A percentile compares a stretch with the other conserved stretches of the same genome.
Conservation (phyloP, 371 early-diverging fungal genomes). For the Mortierella sp. region DNA sequence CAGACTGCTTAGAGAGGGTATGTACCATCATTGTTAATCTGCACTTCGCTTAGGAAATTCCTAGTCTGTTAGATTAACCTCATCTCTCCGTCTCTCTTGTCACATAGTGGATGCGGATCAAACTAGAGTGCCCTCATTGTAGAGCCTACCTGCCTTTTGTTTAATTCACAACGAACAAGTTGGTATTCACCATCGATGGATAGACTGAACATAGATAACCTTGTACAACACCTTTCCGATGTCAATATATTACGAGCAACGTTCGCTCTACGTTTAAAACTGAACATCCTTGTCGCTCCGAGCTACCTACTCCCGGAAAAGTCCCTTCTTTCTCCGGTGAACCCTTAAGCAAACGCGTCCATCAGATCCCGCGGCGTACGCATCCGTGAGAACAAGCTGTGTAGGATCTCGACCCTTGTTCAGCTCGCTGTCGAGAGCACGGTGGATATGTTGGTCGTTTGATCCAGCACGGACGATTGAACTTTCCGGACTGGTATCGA, state of each 20-base stretch:
- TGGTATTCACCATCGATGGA: too few relatives aligned
- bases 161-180: neutral
- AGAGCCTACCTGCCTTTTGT: conserved; percentile 67
- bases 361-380: conserved; percentile 36
- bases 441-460: conserved; percentile 22
- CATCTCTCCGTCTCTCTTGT: too few relatives aligned
- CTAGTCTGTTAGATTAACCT: too few relatives aligned
- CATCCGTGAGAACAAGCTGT: conserved; percentile 30
- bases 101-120: conserved; percentile 89
- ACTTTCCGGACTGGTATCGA: conserved; percentile 23
- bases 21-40: too few relatives aligned
- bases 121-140: conserved; percentile 83
- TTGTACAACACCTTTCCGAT: too few relatives aligned
- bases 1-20: conserved; percentile 78
- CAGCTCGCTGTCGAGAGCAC: conserved; percentile 16
- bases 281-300: too few relatives aligned
- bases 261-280: too few relatives aligned
- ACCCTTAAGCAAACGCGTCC: conserved; percentile 44
- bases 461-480: conserved; percentile 22
- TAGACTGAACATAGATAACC: too few relatives aligned
- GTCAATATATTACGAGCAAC: too few relatives aligned
- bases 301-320: conserved; percentile 11
- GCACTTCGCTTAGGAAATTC: too few relatives aligned
- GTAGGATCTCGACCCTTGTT: conserved; percentile 15
- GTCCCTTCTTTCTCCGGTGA: conserved; percentile 15